Evolutionary conservation across 768 basidiomycete species (phyloP), one percentile per base, ranked within the genome.

Genomic region (Trichaptum fuscoviolaceum): DNA sequence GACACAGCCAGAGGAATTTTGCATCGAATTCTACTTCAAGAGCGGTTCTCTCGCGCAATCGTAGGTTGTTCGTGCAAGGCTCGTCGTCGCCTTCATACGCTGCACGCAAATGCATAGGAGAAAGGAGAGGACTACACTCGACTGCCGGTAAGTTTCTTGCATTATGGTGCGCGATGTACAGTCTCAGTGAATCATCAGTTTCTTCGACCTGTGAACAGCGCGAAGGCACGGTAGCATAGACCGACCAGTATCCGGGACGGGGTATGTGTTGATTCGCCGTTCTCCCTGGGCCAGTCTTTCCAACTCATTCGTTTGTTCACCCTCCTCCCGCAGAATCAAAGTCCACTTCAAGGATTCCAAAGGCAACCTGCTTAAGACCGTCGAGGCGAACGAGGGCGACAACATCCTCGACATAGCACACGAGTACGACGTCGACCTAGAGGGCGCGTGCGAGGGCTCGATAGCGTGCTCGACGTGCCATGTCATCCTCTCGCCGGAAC

Each of bases 381-480:
- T 97, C 9, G 92, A 98, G 74, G 96, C 85, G 1, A 95, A 91
- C 75, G 95, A 96, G 72, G 97, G 96, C 12, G 96, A 99, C 73
- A 94, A 97, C 73, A 78, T 99, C 42, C 79, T 99, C 35, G 87
- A 88, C 25, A 81, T 99, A 65, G 95, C 96, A 6, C 95, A 97
- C 73, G 96, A 97, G 75, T 87, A 96, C 73, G 96, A 99, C 71
- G 86, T 99, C 65, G 96, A 99, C 74, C 82, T 98, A 23, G 96
- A 99, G 82, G 96, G 96, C 93, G 96, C 96, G 27, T 99, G 97
- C 76, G 96, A 99, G 80, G 92, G 94, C 57, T 96, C 95, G 0
- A 86, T 97, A 62, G 96, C 96, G 18, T 99, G 96, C 74, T 98
- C 96, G 17, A 99, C 96, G 24, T 99, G 96, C 75, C 96, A 99